Conservation (phyloP, 2,329 filamentous ascomycete species). For the Endoconidiophora laricicola region DNA sequence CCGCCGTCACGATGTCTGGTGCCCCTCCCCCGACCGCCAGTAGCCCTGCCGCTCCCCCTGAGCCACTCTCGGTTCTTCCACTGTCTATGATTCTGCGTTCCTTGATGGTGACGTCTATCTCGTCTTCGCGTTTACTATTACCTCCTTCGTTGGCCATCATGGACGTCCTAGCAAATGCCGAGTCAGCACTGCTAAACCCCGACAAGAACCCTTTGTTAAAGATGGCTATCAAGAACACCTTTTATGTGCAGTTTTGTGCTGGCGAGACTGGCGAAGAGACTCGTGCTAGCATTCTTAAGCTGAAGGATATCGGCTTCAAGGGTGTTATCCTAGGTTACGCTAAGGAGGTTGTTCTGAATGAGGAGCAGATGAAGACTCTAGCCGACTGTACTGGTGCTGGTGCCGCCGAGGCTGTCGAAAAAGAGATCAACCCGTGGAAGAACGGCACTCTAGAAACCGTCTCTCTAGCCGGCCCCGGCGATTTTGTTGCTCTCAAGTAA, state of each 20-base stretch:
- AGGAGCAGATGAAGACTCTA: conserved; percentile 31
- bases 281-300: conserved; percentile 39
- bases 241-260: conserved; percentile 84
- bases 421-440: conserved; percentile 55
- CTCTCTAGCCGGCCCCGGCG: conserved; percentile 41
- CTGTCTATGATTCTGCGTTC: conserved; percentile 51
- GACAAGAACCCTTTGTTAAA: conserved; percentile 59
- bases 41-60: conserved; percentile 13
- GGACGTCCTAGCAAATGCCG: conserved; percentile 51
- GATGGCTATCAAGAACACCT: conserved; percentile 58
- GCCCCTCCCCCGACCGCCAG: neutral
- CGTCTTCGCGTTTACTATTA: conserved; percentile 53
- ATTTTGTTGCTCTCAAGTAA: conserved; percentile 50
- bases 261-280: conserved; percentile 60
- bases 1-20: conserved; percentile 3
- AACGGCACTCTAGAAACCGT: conserved; percentile 61
- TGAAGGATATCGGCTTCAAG: conserved; percentile 61
- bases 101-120: conserved; percentile 51
- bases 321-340: conserved; percentile 79
- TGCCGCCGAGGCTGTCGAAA: conserved; percentile 30
- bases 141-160: conserved; percentile 53
- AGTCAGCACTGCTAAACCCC: conserved; percentile 49
- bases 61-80: conserved; percentile 48
- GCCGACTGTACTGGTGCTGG: conserved; percentile 28
- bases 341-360: conserved; percentile 57